Percentiles rank a stretch among this genome's conserved stretches.
phyloP scores from a whole-genome alignment of 2,329 filamentous ascomycete species.

The Escovopsis sp. region DNA sequence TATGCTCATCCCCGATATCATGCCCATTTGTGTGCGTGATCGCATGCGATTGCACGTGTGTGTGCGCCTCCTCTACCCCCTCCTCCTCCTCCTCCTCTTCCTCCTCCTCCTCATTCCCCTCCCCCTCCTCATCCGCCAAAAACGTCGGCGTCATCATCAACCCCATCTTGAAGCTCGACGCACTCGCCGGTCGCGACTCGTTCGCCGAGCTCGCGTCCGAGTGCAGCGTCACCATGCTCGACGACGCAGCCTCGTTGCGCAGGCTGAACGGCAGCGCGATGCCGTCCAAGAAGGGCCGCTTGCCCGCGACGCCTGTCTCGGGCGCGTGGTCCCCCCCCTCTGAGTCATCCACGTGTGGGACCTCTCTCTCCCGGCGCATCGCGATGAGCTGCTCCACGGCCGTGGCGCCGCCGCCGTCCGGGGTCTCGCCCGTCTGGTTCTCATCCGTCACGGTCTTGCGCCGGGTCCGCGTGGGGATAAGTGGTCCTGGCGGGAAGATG shows the following conservation, averaged over 20 bases:
- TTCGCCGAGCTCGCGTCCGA: constrained; percentile 21
- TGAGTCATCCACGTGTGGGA: constrained; percentile 25
- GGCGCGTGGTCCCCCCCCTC: constrained; percentile 27
- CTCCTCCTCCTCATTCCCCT: no score
- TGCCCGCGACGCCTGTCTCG: constrained; percentile 38
- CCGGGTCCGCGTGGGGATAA: constrained; percentile 13
- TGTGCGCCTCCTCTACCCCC: no score
- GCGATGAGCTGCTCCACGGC: constrained; percentile 28
- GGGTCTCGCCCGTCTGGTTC: constrained; percentile 26
- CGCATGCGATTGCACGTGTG: constrained; percentile 11
- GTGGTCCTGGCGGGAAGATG: constrained; percentile 23
- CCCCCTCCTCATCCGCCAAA: no score
- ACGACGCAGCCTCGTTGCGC: constrained; percentile 45
- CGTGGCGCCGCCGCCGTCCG: constrained; percentile 21
- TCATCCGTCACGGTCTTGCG: constrained; percentile 35
- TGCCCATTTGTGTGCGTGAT: no score
- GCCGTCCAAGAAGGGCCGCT: constrained; percentile 50
- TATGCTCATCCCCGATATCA: no score
- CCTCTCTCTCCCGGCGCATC: constrained; percentile 23
- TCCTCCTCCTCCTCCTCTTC: no score
- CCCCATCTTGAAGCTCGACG: constrained; percentile 2
- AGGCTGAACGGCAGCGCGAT: constrained; percentile 62
- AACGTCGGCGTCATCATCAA: no score
- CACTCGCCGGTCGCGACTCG: constrained; percentile 20
- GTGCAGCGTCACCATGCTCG: constrained; percentile 54